Base-by-base conservation (phyloP, 1,284 basidiomycete species). In the Microstroma glucosiphilum region DNA sequence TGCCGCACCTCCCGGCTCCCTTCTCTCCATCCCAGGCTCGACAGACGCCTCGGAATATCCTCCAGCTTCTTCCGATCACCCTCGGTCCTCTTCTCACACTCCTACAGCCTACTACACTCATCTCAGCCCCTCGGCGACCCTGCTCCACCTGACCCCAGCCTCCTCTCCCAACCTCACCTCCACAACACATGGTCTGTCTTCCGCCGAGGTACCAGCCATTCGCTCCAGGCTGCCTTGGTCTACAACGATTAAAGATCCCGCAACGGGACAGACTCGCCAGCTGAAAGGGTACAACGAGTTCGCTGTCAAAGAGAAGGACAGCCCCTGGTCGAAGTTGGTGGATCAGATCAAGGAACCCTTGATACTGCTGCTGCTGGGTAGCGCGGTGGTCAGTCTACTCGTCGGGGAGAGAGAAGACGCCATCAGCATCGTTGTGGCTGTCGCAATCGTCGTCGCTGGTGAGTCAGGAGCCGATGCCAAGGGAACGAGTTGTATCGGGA, bases 331-430 rank as follows among this genome's bases (percentile, higher is more conserved):
- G 77, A 96, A 96, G 81, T 96, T 97, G 76, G 85, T 88, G 7
- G 89, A 90, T 77, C 93, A 90, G 54, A 91, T 97, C 57, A 93
- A 92, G 77, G 93, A 96, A 80, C 93, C 93, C 0, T 82, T 97
- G 6, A 96, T 96, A 73, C 82, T 96, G 15, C 83, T 97, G 0
- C 82, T 97, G 21, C 87, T 94, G 63, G 92, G 86, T 17, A 93
- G 90, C 74, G 92, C 92, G 0, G 83, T 85, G 8, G 86, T 97
- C 43, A 93, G 90, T 72, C 88, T 89, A 2, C 73, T 93, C 56
- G 90, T 96, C 85, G 92, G 93, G 23, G 94, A 96, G 75, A 83
- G 89, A 49, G 92, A 97, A 77, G 94, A 97, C 75, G 93, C 94
- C 1, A 82, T 92, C 64, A 92, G 91, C 77, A 97, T 97, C 64